Evolutionary conservation across 1,284 basidiomycete species (phyloP).

Genomic region (Meira nashicola): DNA sequence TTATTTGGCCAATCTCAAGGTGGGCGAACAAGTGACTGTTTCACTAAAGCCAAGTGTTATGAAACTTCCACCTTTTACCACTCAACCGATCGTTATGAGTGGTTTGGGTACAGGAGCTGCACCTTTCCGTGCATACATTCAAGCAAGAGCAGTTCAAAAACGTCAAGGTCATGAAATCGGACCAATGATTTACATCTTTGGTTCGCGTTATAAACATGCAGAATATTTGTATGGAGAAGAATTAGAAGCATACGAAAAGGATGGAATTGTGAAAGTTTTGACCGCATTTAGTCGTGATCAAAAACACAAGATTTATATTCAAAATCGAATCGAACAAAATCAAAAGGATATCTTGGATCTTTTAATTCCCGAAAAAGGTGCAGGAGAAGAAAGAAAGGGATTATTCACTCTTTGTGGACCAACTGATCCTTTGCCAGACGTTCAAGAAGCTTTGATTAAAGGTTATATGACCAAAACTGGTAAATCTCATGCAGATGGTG

Average conservation of each 20-base stretch:
- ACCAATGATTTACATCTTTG: slow-evolving; percentile 95
- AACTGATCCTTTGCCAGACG: slow-evolving; percentile 96
- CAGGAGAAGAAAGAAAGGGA: slow-evolving; percentile 31
- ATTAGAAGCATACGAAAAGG: slow-evolving; percentile 64
- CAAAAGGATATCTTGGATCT: slow-evolving; percentile 65
- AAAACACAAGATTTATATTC: slow-evolving; percentile 75
- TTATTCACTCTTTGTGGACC: slow-evolving; percentile 97
- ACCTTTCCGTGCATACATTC: slow-evolving; percentile 96
- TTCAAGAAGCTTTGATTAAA: slow-evolving; percentile 82
- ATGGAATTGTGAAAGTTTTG: slow-evolving; percentile 77
- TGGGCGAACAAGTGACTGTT: slow-evolving; percentile 90
- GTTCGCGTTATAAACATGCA: slow-evolving; percentile 85
- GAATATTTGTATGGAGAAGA: slow-evolving; percentile 97
- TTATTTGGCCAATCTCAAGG: slow-evolving; percentile 76
- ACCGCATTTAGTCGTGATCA: slow-evolving; percentile 94
- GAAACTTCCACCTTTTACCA: slow-evolving; percentile 84
- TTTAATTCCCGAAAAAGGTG: slow-evolving; percentile 15
- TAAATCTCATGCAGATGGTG: slow-evolving; percentile 66
- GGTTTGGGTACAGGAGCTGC: slow-evolving; percentile 96
- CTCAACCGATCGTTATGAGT: slow-evolving; percentile 94
- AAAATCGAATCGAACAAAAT: slow-evolving; percentile 95
- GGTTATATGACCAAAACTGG: slow-evolving; percentile 68
- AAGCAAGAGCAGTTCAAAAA: slow-evolving; percentile 80
- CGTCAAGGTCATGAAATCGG: slow-evolving; percentile 75
- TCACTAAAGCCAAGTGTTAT: slow-evolving; percentile 98